phyloP scores from a whole-genome alignment of 2,329 filamentous ascomycete genomes.

The Septoria petroselini region DNA sequence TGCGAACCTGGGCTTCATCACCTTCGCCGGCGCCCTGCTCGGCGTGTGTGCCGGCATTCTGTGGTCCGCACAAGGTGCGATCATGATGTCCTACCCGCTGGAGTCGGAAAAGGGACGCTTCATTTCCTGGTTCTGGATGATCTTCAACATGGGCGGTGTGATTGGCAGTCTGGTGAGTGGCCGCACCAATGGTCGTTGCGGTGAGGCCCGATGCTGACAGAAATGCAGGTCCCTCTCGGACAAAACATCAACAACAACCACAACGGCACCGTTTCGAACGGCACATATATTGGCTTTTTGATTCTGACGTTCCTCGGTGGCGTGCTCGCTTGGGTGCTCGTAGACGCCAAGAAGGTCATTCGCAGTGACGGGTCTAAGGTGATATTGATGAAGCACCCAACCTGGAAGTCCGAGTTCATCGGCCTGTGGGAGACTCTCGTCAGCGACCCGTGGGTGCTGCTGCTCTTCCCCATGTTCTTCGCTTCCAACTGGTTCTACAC shows the following conservation, averaged over 20 bases:
- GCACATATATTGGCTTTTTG: constrained; percentile 85
- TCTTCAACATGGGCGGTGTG: constrained; percentile 89
- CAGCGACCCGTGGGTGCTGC: constrained; percentile 68
- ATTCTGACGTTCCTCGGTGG: constrained; percentile 76
- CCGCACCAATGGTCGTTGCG: background rate
- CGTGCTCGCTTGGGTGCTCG: constrained; percentile 64
- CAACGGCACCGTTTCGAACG: constrained; percentile 60
- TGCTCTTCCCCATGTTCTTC: constrained; percentile 79
- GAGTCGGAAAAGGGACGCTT: constrained; percentile 82
- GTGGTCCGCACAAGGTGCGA: constrained; percentile 79
- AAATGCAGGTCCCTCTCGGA: constrained; percentile 62
- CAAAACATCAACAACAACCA: constrained; percentile 63
- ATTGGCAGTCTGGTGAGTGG: constrained; percentile 67
- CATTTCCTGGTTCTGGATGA: constrained; percentile 90
- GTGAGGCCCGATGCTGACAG: background rate
- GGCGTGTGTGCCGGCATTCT: constrained; percentile 76
- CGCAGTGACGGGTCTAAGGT: constrained; percentile 74
- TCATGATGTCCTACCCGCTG: constrained; percentile 85
- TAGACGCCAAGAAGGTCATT: constrained; percentile 68
- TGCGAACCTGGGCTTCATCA: constrained; percentile 64
- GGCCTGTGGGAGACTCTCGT: constrained; percentile 72
- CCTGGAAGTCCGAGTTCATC: constrained; percentile 73
- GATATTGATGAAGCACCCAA: constrained; percentile 87
- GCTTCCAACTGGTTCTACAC: constrained; percentile 77
- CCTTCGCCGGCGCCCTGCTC: constrained; percentile 72